Conservation (phyloP, 441 rosid species). For the Melastoma candidum region DNA sequence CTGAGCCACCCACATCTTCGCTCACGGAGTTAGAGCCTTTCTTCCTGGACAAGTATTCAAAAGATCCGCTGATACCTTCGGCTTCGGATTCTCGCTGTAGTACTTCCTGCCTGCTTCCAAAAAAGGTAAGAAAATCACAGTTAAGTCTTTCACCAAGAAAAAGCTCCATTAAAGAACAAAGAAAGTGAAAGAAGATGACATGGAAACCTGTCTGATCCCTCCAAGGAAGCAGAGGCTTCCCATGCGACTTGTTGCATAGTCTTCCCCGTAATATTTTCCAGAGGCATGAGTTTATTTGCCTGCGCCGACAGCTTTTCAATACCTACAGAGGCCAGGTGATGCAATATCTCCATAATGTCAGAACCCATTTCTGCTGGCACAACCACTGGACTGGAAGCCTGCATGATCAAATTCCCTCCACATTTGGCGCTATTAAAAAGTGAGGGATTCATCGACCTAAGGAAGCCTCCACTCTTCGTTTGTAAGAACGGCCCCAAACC, state of each 20-base stretch:
- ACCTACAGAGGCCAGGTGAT: conserved; percentile 48
- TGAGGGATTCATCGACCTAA: conserved; percentile 46
- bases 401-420: conserved; percentile 41
- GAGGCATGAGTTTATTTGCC: conserved; percentile 44
- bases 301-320: conserved; percentile 29
- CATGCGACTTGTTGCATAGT: conserved; percentile 38
- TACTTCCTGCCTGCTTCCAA: too few relatives aligned
- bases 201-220: conserved; percentile 29
- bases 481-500: conserved; percentile 80
- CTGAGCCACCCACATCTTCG: conserved; percentile 8
- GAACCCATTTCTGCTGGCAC: conserved; percentile 49
- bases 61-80: too few relatives aligned
- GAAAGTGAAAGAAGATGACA: too few relatives aligned
- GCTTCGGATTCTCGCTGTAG: too few relatives aligned
- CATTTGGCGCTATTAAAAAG: conserved; percentile 35
- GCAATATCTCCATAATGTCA: conserved; percentile 41
- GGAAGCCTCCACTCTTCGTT: conserved; percentile 48
- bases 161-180: too few relatives aligned
- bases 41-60: too few relatives aligned
- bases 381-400: conserved; percentile 48
- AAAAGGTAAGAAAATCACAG: too few relatives aligned
- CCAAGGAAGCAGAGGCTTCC: conserved; percentile 16
- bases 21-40: too few relatives aligned
- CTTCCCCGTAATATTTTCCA: conserved; percentile 58
- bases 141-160: too few relatives aligned